Evolutionary conservation across 2,329 filamentous ascomycete species (phyloP).

Genomic region (Trichoderma cornu-damae): DNA sequence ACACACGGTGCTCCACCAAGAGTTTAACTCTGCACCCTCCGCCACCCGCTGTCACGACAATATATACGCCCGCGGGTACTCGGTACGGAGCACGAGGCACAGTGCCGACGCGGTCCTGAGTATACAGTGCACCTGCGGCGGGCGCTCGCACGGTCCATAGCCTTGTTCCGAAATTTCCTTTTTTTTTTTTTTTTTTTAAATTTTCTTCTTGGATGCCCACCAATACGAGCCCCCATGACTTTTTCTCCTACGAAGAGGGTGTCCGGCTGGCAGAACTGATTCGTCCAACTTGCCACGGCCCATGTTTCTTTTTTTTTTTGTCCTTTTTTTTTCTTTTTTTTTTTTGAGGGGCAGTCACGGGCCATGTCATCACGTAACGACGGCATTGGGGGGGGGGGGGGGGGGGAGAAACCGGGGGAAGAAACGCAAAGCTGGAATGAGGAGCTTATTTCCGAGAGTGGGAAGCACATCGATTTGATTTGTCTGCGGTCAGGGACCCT

Average conservation of each 20-base stretch:
- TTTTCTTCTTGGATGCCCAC: background rate
- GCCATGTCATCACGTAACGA: no score
- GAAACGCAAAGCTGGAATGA: constrained; percentile 14
- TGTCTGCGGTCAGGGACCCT: no score
- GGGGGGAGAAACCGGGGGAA: no score
- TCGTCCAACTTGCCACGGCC: background rate
- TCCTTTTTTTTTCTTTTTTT: background rate
- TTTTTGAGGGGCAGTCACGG: no score
- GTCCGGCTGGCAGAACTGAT: background rate
- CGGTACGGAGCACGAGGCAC: background rate
- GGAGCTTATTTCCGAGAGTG: constrained; percentile 10
- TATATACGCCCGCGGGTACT: background rate
- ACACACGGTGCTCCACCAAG: background rate
- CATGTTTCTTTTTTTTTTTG: background rate
- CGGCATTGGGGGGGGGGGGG: no score
- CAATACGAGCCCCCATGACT: background rate
- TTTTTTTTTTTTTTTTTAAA: no score
- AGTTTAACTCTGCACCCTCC: background rate
- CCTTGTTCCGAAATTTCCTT: background rate
- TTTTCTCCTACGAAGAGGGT: background rate
- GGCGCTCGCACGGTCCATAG: background rate
- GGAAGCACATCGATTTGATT: background rate
- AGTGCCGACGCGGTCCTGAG: background rate
- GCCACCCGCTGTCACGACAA: background rate
- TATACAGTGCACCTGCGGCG: background rate